phyloP scores from a whole-genome alignment of 73 alveolate genomes.

The Breviolum minutum region DNA sequence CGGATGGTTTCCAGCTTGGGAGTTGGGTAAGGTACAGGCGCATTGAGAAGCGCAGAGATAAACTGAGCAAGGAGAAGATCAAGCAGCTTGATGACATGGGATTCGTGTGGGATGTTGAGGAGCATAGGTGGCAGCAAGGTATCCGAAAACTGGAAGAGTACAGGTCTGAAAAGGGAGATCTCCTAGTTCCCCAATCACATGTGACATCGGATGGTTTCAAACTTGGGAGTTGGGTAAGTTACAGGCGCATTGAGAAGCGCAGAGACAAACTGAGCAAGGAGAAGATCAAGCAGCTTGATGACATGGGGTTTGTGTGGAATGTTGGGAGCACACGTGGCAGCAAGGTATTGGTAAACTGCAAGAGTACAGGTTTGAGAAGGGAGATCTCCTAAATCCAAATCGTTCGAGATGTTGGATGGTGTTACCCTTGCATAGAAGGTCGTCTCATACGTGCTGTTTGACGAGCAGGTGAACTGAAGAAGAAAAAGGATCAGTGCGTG shows the following conservation, averaged over 20 bases:
- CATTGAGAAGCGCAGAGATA: no score
- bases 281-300: neutral
- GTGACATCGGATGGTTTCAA: neutral
- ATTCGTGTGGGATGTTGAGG: no score
- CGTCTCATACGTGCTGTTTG: no score
- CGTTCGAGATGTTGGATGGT: no score
- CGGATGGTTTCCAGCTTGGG: neutral
- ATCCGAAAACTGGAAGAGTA: neutral
- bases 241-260: neutral
- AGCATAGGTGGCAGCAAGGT: neutral
- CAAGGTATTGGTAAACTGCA: neutral
- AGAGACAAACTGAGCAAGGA: neutral
- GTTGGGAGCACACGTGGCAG: neutral
- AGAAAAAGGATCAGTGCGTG: no score
- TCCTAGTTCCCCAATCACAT: no score
- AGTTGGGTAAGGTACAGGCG: no score
- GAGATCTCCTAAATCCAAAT: neutral
- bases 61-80: no score
- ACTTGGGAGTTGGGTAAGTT: neutral
- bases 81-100: neutral
- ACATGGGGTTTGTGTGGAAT: constrained; percentile 10
- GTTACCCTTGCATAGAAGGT: no score
- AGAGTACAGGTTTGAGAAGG: neutral
- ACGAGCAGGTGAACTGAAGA: no score
- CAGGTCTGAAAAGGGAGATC: neutral